These are phyloP conservation scores for Ceratobasidium sp. DNA, from an alignment of 1,284 basidiomycete species.

Conservation along the genomic window DNA sequence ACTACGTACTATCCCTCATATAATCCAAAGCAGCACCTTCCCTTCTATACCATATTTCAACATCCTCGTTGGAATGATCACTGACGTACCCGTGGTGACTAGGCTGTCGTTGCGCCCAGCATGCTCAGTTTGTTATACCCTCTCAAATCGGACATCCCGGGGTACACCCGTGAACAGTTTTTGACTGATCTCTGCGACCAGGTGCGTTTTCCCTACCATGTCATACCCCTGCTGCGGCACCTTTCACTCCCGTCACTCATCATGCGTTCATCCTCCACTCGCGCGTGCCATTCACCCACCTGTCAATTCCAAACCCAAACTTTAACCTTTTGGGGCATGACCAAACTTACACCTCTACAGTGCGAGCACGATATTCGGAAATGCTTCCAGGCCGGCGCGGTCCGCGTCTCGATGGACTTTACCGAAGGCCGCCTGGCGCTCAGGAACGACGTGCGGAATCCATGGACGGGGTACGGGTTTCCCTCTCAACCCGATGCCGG, in stretches of 20 bases:
- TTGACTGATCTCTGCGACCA: constrained; percentile 41
- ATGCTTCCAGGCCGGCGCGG: constrained; percentile 43
- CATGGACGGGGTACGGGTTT: constrained; percentile 42
- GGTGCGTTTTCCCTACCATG: background rate
- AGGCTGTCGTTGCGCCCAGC: constrained; percentile 44
- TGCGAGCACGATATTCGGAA: constrained; percentile 44
- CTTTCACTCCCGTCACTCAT: no score
- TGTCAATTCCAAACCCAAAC: no score
- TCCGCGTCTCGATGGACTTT: constrained; percentile 44
- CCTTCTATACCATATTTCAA: background rate
- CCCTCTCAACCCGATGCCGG: background rate
- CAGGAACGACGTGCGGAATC: constrained; percentile 42
- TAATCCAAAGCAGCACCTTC: background rate
- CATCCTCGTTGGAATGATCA: background rate
- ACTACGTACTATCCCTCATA: no score
- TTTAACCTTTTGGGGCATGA: background rate
- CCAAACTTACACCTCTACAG: constrained; percentile 3
- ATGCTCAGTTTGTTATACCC: constrained; percentile 44
- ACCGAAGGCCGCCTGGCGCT: constrained; percentile 43
- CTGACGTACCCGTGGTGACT: no score
- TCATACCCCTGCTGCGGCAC: no score
- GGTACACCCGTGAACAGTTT: constrained; percentile 43
- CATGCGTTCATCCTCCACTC: no score
- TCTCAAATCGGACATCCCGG: constrained; percentile 41
- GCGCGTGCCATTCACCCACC: background rate